Conservation (phyloP, 1,284 basidiomycete genomes). For the Wolfiporia cocos region DNA sequence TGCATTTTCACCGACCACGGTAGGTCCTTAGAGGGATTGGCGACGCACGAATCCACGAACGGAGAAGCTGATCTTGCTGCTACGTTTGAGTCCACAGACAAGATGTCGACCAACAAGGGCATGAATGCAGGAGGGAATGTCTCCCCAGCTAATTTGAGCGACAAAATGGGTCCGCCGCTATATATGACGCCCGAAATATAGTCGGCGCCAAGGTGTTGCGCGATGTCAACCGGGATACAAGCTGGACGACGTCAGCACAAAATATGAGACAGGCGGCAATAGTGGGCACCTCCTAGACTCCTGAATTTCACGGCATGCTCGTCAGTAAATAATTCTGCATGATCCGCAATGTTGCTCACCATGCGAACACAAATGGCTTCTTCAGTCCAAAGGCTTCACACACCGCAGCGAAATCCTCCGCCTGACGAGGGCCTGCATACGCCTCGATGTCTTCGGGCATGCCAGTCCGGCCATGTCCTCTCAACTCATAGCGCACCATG, state of each 20-base stretch:
- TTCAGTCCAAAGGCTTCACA: conserved; percentile 25
- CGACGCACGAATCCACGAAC: conserved; percentile 29
- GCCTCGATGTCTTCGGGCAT: conserved; percentile 18
- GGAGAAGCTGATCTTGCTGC: conserved; percentile 23
- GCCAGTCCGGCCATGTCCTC: conserved; percentile 26
- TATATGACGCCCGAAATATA: conserved; percentile 33
- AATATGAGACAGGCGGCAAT: background rate
- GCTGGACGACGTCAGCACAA: no score
- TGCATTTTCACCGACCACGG: conserved; percentile 25
- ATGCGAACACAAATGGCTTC: conserved; percentile 32
- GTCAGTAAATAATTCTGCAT: conserved; percentile 33
- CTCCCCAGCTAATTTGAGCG: conserved; percentile 13
- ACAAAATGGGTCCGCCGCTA: conserved; percentile 22
- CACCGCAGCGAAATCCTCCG: conserved; percentile 31
- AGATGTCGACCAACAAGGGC: conserved; percentile 19
- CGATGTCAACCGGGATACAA: conserved; percentile 32
- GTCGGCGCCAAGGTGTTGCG: conserved; percentile 27
- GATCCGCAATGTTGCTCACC: conserved; percentile 25
- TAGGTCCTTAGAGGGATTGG: conserved; percentile 16
- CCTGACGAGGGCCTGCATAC: conserved; percentile 24
- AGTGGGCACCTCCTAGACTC: no score
- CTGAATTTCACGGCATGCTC: background rate
- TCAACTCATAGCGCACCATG: conserved; percentile 30
- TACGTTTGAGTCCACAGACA: conserved; percentile 22
- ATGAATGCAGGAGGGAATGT: conserved; percentile 27